Evolutionary conservation across 2,329 filamentous ascomycete genomes (phyloP).

Genomic region (Camillea tinctor): DNA sequence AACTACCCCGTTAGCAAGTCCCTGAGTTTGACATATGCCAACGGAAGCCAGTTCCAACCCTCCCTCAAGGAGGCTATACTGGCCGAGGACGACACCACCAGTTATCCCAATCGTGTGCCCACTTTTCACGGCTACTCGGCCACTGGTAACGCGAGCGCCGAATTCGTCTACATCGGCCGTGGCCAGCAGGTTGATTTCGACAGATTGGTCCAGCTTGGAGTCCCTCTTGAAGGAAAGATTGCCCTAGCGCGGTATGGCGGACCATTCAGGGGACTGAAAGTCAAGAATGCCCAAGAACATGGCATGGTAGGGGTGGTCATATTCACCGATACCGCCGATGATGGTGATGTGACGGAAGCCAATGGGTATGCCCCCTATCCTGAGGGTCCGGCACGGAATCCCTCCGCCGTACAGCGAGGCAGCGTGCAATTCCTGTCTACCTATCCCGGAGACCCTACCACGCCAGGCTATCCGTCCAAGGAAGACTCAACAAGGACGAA

Average conservation of each 20-base stretch:
- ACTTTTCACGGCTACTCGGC: slow-evolving; percentile 85
- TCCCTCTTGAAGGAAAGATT: slow-evolving; percentile 74
- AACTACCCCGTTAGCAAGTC: slow-evolving; percentile 57
- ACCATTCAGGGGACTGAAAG: slow-evolving; percentile 77
- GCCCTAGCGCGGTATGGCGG: slow-evolving; percentile 74
- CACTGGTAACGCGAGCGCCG: slow-evolving; percentile 71
- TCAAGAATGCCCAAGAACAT: slow-evolving; percentile 77
- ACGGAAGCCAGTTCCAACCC: slow-evolving; percentile 58
- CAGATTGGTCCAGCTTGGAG: slow-evolving; percentile 64
- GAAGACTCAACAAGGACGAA: slow-evolving; percentile 67
- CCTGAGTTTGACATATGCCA: slow-evolving; percentile 38
- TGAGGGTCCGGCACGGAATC: slow-evolving; percentile 72
- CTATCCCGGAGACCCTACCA: slow-evolving; percentile 68
- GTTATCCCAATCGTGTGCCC: slow-evolving; percentile 66
- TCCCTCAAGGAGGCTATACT: slow-evolving; percentile 71
- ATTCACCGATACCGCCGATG: slow-evolving; percentile 73
- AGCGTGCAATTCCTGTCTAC: slow-evolving; percentile 70
- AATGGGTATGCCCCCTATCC: slow-evolving; percentile 75
- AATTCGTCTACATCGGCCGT: slow-evolving; percentile 76
- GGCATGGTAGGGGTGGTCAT: slow-evolving; percentile 72
- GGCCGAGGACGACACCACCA: slow-evolving; percentile 70
- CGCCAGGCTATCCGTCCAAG: slow-evolving; percentile 77
- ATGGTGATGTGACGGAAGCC: slow-evolving; percentile 70
- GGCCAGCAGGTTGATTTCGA: slow-evolving; percentile 74
- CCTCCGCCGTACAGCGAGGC: slow-evolving; percentile 75